These are phyloP conservation scores for Citrus cavaleriei DNA, from an alignment of 345 rosid genomes.

Conservation along the genomic window DNA sequence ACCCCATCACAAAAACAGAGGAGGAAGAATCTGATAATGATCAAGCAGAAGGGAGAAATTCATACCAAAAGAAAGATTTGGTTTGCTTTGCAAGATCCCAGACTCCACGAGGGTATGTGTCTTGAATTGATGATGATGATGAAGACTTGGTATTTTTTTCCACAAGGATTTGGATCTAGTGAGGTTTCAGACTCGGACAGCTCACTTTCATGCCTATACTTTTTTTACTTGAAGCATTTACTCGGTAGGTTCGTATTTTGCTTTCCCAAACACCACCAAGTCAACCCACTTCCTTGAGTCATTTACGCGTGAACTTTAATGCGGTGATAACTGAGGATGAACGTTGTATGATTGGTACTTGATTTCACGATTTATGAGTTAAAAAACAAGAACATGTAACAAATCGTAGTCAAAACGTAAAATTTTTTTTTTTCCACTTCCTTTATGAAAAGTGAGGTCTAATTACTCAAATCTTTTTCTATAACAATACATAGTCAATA, in stretches of 20 bases:
- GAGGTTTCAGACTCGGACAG: not conserved
- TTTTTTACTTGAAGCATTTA: slow-evolving; percentile 3
- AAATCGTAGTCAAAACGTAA: too few species aligned
- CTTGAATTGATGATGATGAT: not conserved
- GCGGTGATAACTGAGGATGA: too few species aligned
- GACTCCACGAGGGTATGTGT: not conserved
- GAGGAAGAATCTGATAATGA: slow-evolving; percentile 4
- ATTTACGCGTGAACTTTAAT: slow-evolving; percentile 16
- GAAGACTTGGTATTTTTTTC: not conserved
- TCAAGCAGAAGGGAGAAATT: not conserved
- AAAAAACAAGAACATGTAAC: too few species aligned
- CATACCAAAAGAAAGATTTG: not conserved
- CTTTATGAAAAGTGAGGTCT: too few species aligned
- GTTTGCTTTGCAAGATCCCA: not conserved
- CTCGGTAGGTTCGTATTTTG: slow-evolving; percentile 11
- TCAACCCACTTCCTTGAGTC: slow-evolving; percentile 1
- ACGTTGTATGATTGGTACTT: too few species aligned
- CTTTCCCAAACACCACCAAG: not conserved
- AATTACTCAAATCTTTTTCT: too few species aligned
- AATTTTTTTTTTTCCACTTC: too few species aligned
- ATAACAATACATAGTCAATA: too few species aligned
- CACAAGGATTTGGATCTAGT: not conserved
- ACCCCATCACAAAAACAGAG: slow-evolving; percentile 7
- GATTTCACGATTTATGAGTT: too few species aligned
- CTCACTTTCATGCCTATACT: slow-evolving; percentile 5